These are phyloP conservation scores for Tricholoma bakamatsutake DNA, from an alignment of 768 basidiomycete genomes.

Conservation along the genomic window DNA sequence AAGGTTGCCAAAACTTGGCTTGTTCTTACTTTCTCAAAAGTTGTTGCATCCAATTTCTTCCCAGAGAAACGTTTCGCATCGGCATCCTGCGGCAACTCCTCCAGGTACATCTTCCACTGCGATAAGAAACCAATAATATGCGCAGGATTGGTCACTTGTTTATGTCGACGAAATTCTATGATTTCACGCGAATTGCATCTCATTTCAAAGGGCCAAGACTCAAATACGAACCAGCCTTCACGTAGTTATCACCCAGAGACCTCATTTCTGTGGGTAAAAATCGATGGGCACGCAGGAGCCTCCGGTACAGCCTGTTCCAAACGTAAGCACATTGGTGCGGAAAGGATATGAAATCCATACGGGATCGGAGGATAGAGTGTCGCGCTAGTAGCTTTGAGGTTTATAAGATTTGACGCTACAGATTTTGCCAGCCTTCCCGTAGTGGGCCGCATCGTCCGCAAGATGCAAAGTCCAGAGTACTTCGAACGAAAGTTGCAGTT, in stretches of 20 bases:
- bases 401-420: conserved; percentile 49
- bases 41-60: conserved; percentile 60
- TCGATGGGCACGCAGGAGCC: conserved; percentile 75
- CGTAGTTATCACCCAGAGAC: conserved; percentile 77
- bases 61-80: conserved; percentile 48
- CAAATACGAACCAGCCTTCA: conserved; percentile 59
- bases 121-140: conserved; percentile 93
- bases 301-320: conserved; percentile 65
- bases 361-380: conserved; percentile 79
- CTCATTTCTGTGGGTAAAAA: conserved; percentile 73
- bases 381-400: conserved; percentile 56
- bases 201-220: background rate
- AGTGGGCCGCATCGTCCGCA: conserved; percentile 32
- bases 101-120: conserved; percentile 93
- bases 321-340: background rate
- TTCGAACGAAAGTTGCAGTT: no score
- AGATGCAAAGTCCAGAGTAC: background rate
- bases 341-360: conserved; percentile 37
- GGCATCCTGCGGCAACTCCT: conserved; percentile 49
- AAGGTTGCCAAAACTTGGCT: background rate
- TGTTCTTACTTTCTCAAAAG: conserved; percentile 66
- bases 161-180: conserved; percentile 86
- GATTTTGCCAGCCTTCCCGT: conserved; percentile 48
- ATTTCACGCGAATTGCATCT: background rate
- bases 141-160: conserved; percentile 71